Evolutionary conservation across 2,329 filamentous ascomycete species (phyloP).

Genomic region (Diaporthe citri): DNA sequence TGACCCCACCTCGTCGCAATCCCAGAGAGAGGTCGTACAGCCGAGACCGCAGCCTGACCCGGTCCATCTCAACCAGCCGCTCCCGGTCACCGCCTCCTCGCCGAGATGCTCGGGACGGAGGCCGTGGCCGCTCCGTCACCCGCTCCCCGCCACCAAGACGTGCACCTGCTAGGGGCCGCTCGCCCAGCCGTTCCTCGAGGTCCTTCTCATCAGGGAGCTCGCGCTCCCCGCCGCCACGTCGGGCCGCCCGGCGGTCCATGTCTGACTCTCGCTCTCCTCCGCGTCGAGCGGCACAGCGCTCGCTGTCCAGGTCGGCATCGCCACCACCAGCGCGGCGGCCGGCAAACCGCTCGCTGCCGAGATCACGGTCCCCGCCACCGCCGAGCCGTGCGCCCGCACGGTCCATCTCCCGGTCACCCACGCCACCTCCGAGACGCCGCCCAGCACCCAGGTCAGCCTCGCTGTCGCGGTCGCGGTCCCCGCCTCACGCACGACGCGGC

Average conservation of each 20-base stretch:
- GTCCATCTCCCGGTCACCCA: constrained; percentile 34
- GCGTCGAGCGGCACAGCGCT: constrained; percentile 31
- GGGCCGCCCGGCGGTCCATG: constrained; percentile 24
- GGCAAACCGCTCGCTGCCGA: constrained; percentile 18
- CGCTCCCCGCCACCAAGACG: constrained; percentile 36
- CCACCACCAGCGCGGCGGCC: constrained; percentile 30
- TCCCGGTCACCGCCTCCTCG: constrained; percentile 41
- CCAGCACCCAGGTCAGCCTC: constrained; percentile 24
- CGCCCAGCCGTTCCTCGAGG: constrained; percentile 38
- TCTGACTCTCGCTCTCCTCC: constrained; percentile 38
- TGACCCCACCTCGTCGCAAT: constrained; percentile 46
- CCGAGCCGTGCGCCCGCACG: constrained; percentile 2
- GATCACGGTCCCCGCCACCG: constrained; percentile 33
- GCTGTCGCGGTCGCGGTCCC: constrained; percentile 29
- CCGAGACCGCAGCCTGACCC: constrained; percentile 49
- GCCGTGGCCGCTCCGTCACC: constrained; percentile 36
- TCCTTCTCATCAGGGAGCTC: constrained; percentile 39
- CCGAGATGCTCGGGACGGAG: constrained; percentile 29
- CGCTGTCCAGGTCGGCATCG: constrained; percentile 32
- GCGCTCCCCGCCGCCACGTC: constrained; percentile 36
- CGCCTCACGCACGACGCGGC: constrained; percentile 31
- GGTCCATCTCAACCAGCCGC: constrained; percentile 51
- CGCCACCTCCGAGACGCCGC: constrained; percentile 34
- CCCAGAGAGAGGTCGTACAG: constrained; percentile 38
- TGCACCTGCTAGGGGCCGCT: constrained; percentile 29